Evolutionary conservation across 2,329 filamentous ascomycete genomes (phyloP), one percentile per base, ranked within the genome.

Genomic region (Pseudogymnoascus sp.): DNA sequence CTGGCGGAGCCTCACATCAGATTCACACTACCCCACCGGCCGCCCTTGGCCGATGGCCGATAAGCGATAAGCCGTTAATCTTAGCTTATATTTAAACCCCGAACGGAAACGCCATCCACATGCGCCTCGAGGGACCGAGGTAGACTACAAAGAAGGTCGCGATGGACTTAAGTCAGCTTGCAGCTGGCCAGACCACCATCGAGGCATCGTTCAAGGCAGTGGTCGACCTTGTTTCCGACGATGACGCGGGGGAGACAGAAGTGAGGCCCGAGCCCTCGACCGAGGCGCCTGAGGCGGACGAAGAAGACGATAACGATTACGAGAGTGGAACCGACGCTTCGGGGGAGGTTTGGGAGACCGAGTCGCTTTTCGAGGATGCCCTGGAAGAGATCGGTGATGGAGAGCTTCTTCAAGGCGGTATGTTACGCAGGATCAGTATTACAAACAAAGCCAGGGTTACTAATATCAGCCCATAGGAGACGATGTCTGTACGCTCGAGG

Each of bases 401-500:
- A 38, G 72, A 77, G 67, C 73, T 81, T 67, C 75, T 68, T 66
- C 71, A 70, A 68, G 77, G 77, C 73, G 74, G 78, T 76, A 67
- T 71, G 72, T 69, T 60, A 24, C n/a, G 26, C 26, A 19, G 10
- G 24, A 53, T 28, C 14, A 2, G 10, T 28, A 14, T 16, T 31
- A 16, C 46, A 31, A 31, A 31, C 26, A 53, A 53, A 53, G 46
- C 26, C 8, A 53, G 46, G 46, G 56, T 56, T 56, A 24, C 22
- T 50, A 62, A 60, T 22, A 22, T 31, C 40, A 35, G 7, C n/a
- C 38, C 62, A 41, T 60, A 56, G 41, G 59, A 40, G 60, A 31
- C 33, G 67, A 71, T 26, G 56, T 64, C 26, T 90, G 88, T 76
- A 86, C 86, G 1, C 79, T 85, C 10, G 84, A 89, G 66, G 89